Evolutionary conservation across 2,329 filamentous ascomycete species (phyloP), one percentile per base, ranked within the genome.

Genomic region (Pyrenochaeta sp.): DNA sequence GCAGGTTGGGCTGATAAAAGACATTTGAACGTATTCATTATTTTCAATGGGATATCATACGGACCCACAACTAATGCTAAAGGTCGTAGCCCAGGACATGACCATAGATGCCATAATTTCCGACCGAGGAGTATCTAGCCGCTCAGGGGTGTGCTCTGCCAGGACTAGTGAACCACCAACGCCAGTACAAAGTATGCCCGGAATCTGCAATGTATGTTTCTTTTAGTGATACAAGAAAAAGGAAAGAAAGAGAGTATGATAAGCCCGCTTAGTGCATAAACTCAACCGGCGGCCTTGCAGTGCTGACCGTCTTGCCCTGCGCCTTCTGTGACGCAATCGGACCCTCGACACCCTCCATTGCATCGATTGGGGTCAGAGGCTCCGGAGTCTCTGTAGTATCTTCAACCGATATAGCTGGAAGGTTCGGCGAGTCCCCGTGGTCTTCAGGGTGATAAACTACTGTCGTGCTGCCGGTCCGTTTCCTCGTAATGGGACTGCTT

Each of bases 331-430:
- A 65, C 28, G 69, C 64, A 24, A 77, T 77, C 5, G 75, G 68
- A 19, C 73, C 74, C 54, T 77, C 75, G 6, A 77, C 52, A 3
- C 73, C 75, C 46, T 76, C 71, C 63, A 62, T 76, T 22, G 51
- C 75, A 48, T 84, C 83, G 56, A 81, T 77, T 30, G 85, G 84
- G 37, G 79, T 81, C 56, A 82, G 66, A n/a, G 77, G 75, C n/a
- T 77, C 80, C 2, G 81, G 79, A 28, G 72, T 78, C 32, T 75
- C 77, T 2, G 80, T 86, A 12, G 84, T 87, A 73, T 89, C 86
- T 72, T 88, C 86, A 2, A 90, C 86, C 68, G 86, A 84, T 37
- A 90, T 88, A 1, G 85, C 86, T 1, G 87, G 87, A 39, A 90
- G 73, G 61, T 83, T 79, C 0, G 86, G 85, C 54, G 82, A 86